Evolutionary conservation across 305 asterid genomes (phyloP).

Genomic region (Fraxinus velutina): DNA sequence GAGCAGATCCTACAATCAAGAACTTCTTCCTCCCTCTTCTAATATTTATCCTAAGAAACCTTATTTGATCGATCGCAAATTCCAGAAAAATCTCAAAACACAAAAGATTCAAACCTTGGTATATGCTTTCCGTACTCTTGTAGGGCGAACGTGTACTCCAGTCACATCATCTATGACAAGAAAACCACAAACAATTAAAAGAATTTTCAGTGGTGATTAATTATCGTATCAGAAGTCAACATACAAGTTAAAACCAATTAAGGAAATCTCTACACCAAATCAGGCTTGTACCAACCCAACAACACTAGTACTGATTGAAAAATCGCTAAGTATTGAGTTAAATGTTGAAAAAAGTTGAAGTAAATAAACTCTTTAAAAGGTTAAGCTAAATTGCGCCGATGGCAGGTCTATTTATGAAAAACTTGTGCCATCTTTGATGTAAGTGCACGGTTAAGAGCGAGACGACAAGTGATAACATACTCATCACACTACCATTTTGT

Average conservation of each 20-base stretch:
- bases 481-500: conserved; percentile 25
- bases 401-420: neutral
- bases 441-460: neutral
- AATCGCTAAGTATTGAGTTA: neutral
- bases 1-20: neutral
- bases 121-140: conserved; percentile 30
- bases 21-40: neutral
- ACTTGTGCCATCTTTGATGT: neutral
- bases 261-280: neutral
- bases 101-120: conserved; percentile 31
- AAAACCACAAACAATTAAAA: conserved; percentile 9
- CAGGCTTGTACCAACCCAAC: neutral
- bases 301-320: neutral
- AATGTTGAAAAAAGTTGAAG: neutral
- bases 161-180: conserved; percentile 32
- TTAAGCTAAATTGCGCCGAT: neutral
- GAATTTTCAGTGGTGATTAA: neutral
- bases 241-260: neutral
- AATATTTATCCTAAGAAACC: conserved; percentile 3
- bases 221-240: neutral
- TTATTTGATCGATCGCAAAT: neutral
- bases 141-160: conserved; percentile 18
- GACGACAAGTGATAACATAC: neutral
- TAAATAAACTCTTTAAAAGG: neutral
- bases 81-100: neutral